phyloP scores from a whole-genome alignment of 2,329 filamentous ascomycete species.

The Calonectria hongkongensis region DNA sequence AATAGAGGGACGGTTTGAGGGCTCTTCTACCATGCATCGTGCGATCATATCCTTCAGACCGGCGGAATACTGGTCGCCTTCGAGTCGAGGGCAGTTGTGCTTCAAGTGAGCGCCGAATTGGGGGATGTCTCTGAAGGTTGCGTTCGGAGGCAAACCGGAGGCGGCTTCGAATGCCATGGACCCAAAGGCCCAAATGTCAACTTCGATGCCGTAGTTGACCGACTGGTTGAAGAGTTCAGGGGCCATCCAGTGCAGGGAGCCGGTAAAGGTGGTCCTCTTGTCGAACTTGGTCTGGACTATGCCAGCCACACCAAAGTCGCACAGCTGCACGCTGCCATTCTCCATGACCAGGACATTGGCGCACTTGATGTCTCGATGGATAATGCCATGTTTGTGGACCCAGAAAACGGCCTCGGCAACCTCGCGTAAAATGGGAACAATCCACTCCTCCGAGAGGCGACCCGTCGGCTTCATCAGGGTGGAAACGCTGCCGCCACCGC shows the following conservation, averaged over 20 bases:
- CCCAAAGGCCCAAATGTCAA: conserved; percentile 91
- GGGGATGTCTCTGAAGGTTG: conserved; percentile 69
- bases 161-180: conserved; percentile 89
- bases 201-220: conserved; percentile 80
- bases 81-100: conserved; percentile 79
- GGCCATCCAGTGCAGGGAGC: conserved; percentile 91
- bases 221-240: conserved; percentile 82
- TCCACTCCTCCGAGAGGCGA: conserved; percentile 81
- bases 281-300: conserved; percentile 84
- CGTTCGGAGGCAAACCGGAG: conserved; percentile 84
- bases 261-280: conserved; percentile 87
- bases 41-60: conserved; percentile 82
- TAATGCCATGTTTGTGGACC: conserved; percentile 81
- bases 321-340: conserved; percentile 84
- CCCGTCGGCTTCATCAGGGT: conserved; percentile 82
- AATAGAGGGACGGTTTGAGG: conserved; percentile 80
- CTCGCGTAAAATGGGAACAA: conserved; percentile 80
- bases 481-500: conserved; percentile 87
- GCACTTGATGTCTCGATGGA: conserved; percentile 83
- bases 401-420: conserved; percentile 79
- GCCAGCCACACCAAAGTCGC: conserved; percentile 89
- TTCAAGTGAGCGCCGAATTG: conserved; percentile 75
- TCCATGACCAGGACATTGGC: conserved; percentile 89
- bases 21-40: conserved; percentile 82
- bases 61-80: conserved; percentile 82